Evolutionary conservation across 2,329 filamentous ascomycete genomes (phyloP).

Genomic region (Microascus cirrosus): DNA sequence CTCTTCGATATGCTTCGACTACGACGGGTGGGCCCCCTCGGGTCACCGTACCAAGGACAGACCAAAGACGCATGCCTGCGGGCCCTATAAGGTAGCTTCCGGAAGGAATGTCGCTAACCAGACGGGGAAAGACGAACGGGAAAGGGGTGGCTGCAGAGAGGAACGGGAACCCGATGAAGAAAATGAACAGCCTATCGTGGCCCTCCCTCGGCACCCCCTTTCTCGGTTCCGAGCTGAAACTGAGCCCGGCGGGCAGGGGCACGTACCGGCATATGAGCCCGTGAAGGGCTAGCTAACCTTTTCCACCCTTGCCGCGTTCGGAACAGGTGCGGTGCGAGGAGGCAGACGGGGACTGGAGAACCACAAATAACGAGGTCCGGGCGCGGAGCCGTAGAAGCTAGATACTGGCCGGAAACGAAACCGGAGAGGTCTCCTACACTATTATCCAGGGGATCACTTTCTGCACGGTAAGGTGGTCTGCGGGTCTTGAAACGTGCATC

Average conservation of each 20-base stretch:
- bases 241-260: background rate
- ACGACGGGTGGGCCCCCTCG: too few relatives aligned
- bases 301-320: too few relatives aligned
- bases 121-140: background rate
- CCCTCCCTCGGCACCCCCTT: too few relatives aligned
- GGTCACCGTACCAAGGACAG: too few relatives aligned
- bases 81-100: background rate
- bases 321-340: too few relatives aligned
- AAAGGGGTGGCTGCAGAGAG: background rate
- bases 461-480: background rate
- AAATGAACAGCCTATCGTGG: background rate
- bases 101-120: background rate
- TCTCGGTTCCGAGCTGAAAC: background rate
- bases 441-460: background rate
- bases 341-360: too few relatives aligned
- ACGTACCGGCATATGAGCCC: background rate
- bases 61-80: background rate
- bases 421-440: too few relatives aligned
- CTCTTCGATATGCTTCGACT: too few relatives aligned
- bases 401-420: too few relatives aligned
- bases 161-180: background rate
- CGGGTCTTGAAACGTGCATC: background rate
- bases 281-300: too few relatives aligned
- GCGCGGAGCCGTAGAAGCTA: too few relatives aligned
- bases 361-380: too few relatives aligned